Conservation (phyloP, 2,329 filamentous ascomycete species). For the Paecilomyces sp. region DNA sequence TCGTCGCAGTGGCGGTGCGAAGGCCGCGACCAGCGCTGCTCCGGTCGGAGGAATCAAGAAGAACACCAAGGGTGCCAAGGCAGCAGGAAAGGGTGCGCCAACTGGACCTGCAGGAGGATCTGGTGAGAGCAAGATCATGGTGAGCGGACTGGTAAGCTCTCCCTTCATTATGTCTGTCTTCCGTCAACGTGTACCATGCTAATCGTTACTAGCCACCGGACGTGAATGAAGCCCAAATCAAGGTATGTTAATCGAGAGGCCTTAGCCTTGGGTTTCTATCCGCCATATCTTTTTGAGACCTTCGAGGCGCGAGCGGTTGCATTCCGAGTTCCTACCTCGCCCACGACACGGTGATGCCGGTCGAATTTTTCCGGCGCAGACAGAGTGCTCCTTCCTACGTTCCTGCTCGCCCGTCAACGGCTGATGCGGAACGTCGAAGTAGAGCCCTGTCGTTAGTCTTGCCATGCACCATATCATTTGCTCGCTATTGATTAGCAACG, state of each 20-base stretch:
- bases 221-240: slow-evolving; percentile 94
- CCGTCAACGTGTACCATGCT: slow-evolving; percentile 40
- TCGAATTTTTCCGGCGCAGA: slow-evolving; percentile 20
- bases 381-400: slow-evolving; percentile 27
- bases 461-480: slow-evolving; percentile 29
- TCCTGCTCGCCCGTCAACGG: slow-evolving; percentile 23
- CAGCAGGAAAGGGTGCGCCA: slow-evolving; percentile 47
- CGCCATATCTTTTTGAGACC: slow-evolving; percentile 49
- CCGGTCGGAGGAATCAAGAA: slow-evolving; percentile 85
- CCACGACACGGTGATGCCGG: not conserved
- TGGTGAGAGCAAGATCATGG: slow-evolving; percentile 91
- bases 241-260: slow-evolving; percentile 98
- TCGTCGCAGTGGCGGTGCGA: slow-evolving; percentile 34
- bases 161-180: slow-evolving; percentile 1
- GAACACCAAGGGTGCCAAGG: slow-evolving; percentile 48
- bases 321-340: slow-evolving; percentile 15
- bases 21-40: slow-evolving; percentile 47
- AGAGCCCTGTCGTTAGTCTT: slow-evolving; percentile 50
- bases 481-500: slow-evolving; percentile 48
- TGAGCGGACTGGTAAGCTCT: slow-evolving; percentile 87
- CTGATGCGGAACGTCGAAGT: slow-evolving; percentile 40
- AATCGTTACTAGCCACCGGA: slow-evolving; percentile 66
- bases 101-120: slow-evolving; percentile 55
- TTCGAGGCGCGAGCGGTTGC: slow-evolving; percentile 31
- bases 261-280: slow-evolving; percentile 62